Percentiles rank a stretch among this genome's conserved stretches.
Evolutionary conservation across 768 basidiomycete genomes (phyloP).

Genomic region (Mycena alexandri): DNA sequence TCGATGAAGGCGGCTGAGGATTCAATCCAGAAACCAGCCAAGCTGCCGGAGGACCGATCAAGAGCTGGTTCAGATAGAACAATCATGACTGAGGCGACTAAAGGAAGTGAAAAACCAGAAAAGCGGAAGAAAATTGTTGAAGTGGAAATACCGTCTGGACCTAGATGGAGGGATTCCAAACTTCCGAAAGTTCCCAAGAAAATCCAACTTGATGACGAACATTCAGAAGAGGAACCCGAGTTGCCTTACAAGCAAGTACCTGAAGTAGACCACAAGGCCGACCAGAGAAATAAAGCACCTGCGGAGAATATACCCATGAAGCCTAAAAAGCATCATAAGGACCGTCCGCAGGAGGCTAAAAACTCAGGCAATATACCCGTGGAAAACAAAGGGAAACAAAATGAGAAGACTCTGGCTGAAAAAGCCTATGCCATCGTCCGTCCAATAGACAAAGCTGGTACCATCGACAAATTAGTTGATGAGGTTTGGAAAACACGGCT

Average conservation of each 20-base stretch:
- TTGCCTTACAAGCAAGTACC: neutral
- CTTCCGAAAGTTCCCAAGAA: neutral
- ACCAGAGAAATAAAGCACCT: neutral
- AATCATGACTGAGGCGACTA: neutral
- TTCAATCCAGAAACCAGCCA: neutral
- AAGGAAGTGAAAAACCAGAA: neutral
- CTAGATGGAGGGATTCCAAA: too few species aligned
- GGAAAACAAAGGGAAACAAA: neutral
- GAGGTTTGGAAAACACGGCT: neutral
- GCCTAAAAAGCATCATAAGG: neutral
- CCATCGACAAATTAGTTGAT: neutral
- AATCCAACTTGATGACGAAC: neutral
- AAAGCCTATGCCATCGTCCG: too few species aligned
- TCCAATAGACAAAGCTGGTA: neutral
- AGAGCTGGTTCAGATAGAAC: neutral
- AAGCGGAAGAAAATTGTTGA: neutral
- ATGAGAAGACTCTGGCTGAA: neutral
- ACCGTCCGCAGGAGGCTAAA: neutral
- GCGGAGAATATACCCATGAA: neutral
- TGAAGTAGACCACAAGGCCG: neutral
- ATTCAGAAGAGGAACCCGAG: neutral
- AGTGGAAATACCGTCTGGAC: neutral
- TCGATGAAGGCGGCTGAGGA: slow-evolving; percentile 5
- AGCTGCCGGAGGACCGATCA: slow-evolving; percentile 8
- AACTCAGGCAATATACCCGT: neutral